phyloP scores from a whole-genome alignment of 2,329 filamentous ascomycete species.

The Fusarium pilosicola region DNA sequence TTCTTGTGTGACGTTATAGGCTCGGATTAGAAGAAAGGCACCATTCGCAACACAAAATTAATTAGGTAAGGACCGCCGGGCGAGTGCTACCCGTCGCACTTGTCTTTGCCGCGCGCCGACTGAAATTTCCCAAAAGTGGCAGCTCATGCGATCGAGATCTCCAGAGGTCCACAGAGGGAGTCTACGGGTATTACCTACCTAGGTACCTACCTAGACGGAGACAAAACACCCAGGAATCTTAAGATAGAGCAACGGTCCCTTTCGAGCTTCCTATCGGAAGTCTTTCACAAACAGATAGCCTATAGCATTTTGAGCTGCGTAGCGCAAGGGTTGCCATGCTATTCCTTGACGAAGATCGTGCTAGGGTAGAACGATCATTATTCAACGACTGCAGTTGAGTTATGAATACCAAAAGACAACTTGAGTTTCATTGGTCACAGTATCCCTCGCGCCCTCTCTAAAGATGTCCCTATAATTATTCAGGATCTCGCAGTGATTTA shows the following conservation, averaged over 20 bases:
- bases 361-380: slow-evolving; percentile 20
- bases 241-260: not conserved
- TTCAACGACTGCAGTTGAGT: not conserved
- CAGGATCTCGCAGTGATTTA: not conserved
- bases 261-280: not conserved
- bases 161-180: not conserved
- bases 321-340: not conserved
- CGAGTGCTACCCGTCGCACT: slow-evolving; percentile 13
- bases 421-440: not conserved
- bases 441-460: not conserved
- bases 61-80: slow-evolving; percentile 21
- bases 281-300: slow-evolving; percentile 23
- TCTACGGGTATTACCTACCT: not conserved
- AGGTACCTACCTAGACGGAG: not conserved
- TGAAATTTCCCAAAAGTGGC: slow-evolving; percentile 3
- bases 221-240: not conserved
- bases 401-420: not conserved
- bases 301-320: not conserved
- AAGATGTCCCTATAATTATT: not conserved
- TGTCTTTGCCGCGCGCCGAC: slow-evolving; percentile 16
- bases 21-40: slow-evolving; percentile 20
- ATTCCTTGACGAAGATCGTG: slow-evolving; percentile 9
- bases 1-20: slow-evolving; percentile 39
- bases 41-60: slow-evolving; percentile 7
- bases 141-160: slow-evolving; percentile 31